Evolutionary conservation across 208 protist genomes (phyloP).

Genomic region (Wallacemonas collosoma): DNA sequence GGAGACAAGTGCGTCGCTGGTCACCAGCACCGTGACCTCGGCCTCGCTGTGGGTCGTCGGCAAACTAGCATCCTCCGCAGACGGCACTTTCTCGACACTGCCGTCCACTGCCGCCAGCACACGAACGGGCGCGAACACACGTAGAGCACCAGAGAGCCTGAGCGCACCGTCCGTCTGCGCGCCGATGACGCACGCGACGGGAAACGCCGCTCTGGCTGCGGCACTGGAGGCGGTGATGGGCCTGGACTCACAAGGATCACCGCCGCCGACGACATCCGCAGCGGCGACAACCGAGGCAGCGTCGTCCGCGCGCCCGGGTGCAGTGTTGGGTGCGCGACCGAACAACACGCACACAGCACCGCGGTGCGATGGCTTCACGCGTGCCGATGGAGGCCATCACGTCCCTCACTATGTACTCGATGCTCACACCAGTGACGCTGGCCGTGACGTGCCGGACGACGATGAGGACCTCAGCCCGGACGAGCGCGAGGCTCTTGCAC

Average conservation of each 20-base stretch:
- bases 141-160: too few relatives aligned
- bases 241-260: not conserved
- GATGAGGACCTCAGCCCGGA: conserved; percentile 12
- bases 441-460: not conserved
- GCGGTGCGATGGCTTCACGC: too few relatives aligned
- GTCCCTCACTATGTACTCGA: too few relatives aligned
- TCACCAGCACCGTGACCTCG: not conserved
- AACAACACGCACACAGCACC: too few relatives aligned
- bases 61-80: conserved; percentile 3
- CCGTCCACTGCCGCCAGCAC: not conserved
- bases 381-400: too few relatives aligned
- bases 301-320: too few relatives aligned
- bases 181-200: not conserved
- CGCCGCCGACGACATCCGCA: not conserved
- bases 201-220: not conserved
- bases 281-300: too few relatives aligned
- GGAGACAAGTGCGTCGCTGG: not conserved
- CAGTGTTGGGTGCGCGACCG: too few relatives aligned
- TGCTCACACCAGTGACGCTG: too few relatives aligned
- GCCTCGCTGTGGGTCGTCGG: conserved; percentile 3
- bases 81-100: not conserved
- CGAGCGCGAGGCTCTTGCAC: not conserved
- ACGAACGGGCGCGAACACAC: not conserved
- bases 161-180: not conserved
- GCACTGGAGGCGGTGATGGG: not conserved